Base-by-base conservation (phyloP, 108 stramenopile species). In the Aurantiochytrium sp. region DNA sequence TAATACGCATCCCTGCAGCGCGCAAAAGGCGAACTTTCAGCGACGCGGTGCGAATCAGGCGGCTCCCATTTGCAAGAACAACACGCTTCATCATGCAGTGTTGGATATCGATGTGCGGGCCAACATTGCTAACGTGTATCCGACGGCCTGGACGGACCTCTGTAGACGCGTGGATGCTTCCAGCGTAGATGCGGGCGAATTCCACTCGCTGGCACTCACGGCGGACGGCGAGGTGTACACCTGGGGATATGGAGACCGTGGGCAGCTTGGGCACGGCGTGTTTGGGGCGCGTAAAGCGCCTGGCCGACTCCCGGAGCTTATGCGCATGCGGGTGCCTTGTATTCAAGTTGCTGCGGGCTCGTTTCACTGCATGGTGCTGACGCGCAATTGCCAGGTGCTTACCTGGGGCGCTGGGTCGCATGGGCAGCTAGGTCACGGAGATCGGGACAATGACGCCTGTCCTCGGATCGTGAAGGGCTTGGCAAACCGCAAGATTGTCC, bases 261-360 rank as follows among this genome's bases (percentile, higher is more conserved):
- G 93, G 60, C 93, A 93, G 90, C 91, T 92, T 23, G 93, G 93
- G 21, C 92, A 92, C 73, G 91, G 91, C 55, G 44, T 60, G 19
- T 71, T 55, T n/a, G 12, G 23, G n/a, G 44, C 69, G 16, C 5
- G 35, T 5, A 5, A 14, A 42, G n/a, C 18, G 43, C 72, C 89
- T 6, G 16, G 58, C 29, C 57, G 43, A 8, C 14, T 89, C 18
- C 21, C 88, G 21, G 71, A 87, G 16, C 45, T 89, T 21, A 8
- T 58, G 1, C 76, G 76, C 35, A 16, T 51, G 42, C 58, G 5
- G n/a, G n/a, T 59, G 45, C 44, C 16, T 2, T 18, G 64, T n/a
- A 4, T 4, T 4, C 59, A 59, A 21, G 23, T 90, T 19, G 73
- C 59, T 5, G 44, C 83, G 35, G 89, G 89, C 12, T 87, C 21